Conservation (phyloP, 441 rosid species). For the Theobroma grandiflorum region DNA sequence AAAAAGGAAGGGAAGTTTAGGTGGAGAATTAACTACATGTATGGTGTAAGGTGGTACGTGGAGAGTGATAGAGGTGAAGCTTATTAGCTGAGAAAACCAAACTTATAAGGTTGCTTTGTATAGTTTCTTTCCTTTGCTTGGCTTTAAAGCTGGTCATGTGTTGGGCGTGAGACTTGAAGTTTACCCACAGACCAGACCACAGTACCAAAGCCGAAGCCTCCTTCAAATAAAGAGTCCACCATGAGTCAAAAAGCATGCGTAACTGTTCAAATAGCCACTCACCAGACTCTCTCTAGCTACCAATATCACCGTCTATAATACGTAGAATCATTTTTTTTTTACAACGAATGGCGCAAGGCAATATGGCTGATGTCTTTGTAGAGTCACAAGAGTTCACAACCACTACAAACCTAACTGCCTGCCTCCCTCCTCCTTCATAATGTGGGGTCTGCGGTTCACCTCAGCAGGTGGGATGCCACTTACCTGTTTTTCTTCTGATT, state of each 20-base stretch:
- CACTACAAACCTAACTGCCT: conserved; percentile 41
- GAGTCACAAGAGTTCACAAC: conserved; percentile 37
- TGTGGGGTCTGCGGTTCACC: conserved; percentile 2
- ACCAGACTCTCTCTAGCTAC: not conserved
- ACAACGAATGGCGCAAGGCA: not conserved
- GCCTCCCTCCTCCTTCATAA: not conserved
- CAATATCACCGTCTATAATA: not conserved
- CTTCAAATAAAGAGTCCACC: conserved; percentile 33
- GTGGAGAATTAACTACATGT: not conserved
- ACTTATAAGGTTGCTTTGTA: not conserved
- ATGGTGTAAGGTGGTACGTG: conserved; percentile 15
- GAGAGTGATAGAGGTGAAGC: not conserved
- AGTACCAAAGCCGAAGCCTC: not conserved
- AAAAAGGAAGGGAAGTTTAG: not conserved
- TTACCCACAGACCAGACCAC: not conserved
- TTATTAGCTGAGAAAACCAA: not conserved
- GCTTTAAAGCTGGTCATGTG: conserved; percentile 64
- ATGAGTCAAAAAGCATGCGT: conserved; percentile 20
- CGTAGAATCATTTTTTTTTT: no score
- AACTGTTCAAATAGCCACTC: not conserved
- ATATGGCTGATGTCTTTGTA: conserved; percentile 10
- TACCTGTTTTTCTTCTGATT: not conserved
- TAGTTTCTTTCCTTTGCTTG: conserved; percentile 39
- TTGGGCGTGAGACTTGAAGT: conserved; percentile 36
- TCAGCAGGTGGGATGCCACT: not conserved